A percentile compares a stretch with the other conserved stretches of the same genome.
phyloP scores from a whole-genome alignment of 2,329 filamentous ascomycete species.

The Endoconidiophora laricicola region DNA sequence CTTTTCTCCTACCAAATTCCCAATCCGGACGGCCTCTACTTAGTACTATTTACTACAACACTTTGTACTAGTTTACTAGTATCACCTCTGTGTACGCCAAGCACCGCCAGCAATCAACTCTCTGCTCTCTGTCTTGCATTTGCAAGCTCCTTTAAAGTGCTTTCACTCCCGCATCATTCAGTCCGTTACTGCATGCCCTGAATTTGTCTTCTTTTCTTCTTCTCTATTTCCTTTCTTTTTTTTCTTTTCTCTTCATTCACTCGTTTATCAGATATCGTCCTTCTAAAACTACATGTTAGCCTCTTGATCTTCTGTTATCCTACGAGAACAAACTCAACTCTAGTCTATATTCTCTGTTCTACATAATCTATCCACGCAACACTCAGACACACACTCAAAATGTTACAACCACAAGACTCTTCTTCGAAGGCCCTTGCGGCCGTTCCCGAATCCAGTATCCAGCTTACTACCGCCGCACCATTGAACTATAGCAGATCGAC shows the following conservation, averaged over 20 bases:
- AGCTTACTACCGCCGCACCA: slow-evolving; percentile 1
- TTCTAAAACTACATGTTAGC: not conserved
- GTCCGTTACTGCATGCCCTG: not conserved
- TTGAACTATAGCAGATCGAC: slow-evolving; percentile 7
- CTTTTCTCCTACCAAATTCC: no score
- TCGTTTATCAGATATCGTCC: not conserved
- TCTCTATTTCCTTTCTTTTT: not conserved
- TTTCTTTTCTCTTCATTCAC: not conserved
- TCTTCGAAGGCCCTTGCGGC: slow-evolving; percentile 5
- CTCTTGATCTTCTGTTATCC: not conserved
- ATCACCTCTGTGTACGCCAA: not conserved
- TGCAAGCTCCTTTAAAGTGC: not conserved
- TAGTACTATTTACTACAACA: not conserved
- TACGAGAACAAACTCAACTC: not conserved
- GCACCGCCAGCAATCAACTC: not conserved
- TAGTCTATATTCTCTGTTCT: not conserved
- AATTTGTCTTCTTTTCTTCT: not conserved
- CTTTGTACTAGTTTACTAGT: not conserved
- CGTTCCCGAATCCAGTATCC: not conserved
- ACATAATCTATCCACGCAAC: not conserved
- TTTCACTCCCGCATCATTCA: not conserved
- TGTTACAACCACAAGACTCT: not conserved
- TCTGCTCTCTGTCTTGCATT: not conserved
- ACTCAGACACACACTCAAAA: not conserved
- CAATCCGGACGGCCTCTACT: not conserved